Percentiles rank a stretch among this genome's conserved stretches.
phyloP scores from a whole-genome alignment of 2,329 filamentous ascomycete species.

The Cytospora chrysosperma region DNA sequence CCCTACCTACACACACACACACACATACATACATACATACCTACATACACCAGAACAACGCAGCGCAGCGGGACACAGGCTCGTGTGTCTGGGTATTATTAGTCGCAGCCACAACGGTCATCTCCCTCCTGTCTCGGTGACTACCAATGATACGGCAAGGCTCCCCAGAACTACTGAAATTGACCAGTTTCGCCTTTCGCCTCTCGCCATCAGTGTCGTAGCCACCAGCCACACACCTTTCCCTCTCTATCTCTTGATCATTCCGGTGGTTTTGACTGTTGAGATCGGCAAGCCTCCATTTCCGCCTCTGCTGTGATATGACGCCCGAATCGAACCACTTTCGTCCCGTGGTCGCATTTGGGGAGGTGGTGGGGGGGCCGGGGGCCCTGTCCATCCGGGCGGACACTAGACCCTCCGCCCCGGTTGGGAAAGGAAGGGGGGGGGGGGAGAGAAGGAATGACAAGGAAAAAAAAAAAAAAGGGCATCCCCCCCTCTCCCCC shows the following conservation, averaged over 20 bases:
- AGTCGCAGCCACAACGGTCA: no score
- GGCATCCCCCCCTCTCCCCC: no score
- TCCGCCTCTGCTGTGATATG: slow-evolving; percentile 15
- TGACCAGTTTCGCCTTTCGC: not conserved
- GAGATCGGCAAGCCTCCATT: slow-evolving; percentile 21
- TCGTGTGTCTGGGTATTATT: no score
- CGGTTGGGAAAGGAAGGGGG: no score
- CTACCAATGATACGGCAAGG: slow-evolving; percentile 12
- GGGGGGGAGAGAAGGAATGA: no score
- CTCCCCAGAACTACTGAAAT: slow-evolving; percentile 1
- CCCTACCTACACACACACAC: no score
- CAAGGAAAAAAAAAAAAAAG: no score
- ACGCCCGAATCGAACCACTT: slow-evolving; percentile 23
- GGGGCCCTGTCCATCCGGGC: not conserved
- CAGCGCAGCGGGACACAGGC: no score
- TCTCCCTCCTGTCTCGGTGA: not conserved
- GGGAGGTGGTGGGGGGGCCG: not conserved
- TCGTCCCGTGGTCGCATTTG: slow-evolving; percentile 13
- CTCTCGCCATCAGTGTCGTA: slow-evolving; percentile 7
- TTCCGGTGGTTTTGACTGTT: not conserved
- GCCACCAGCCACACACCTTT: not conserved
- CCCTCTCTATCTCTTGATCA: not conserved
- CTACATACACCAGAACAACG: not conserved
- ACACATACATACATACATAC: no score
- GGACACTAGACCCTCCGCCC: not conserved